Evolutionary conservation across 352 stramenopile genomes (phyloP).

Genomic region (Globisporangium splendens): DNA sequence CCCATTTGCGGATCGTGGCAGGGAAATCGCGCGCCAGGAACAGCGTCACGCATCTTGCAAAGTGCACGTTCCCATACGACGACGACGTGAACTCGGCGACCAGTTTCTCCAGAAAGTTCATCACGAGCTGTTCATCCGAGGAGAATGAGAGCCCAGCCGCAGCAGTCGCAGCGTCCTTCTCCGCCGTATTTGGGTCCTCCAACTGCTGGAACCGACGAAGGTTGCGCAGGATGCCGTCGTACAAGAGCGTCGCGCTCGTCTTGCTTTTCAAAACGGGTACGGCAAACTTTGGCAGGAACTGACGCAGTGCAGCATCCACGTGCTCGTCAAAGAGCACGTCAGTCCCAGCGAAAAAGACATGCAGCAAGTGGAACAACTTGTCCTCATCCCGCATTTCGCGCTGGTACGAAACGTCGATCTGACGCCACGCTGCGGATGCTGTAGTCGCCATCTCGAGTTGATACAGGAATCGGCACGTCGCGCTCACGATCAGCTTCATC

Average conservation of each 20-base stretch:
- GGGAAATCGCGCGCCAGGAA: conserved; percentile 58
- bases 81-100: conserved; percentile 62
- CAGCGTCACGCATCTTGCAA: conserved; percentile 63
- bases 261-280: conserved; percentile 20
- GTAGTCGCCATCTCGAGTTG: conserved; percentile 35
- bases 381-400: conserved; percentile 39
- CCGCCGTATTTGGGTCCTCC: conserved; percentile 26
- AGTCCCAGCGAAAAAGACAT: conserved; percentile 67
- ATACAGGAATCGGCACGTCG: conserved; percentile 60
- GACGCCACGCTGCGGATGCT: not conserved
- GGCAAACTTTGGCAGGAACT: conserved; percentile 47
- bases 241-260: conserved; percentile 25
- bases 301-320: conserved; percentile 46
- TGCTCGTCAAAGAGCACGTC: conserved; percentile 71
- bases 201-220: conserved; percentile 46
- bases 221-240: conserved; percentile 44
- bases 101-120: conserved; percentile 68
- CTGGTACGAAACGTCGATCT: conserved; percentile 3
- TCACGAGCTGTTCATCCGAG: conserved; percentile 45
- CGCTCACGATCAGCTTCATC: conserved; percentile 71
- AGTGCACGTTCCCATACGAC: conserved; percentile 64
- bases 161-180: conserved; percentile 12
- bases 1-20: conserved; percentile 45
- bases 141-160: conserved; percentile 23
- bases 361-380: conserved; percentile 72